Base-by-base conservation (phyloP, 1,284 basidiomycete species). In the Nidula niveotomentosa region DNA sequence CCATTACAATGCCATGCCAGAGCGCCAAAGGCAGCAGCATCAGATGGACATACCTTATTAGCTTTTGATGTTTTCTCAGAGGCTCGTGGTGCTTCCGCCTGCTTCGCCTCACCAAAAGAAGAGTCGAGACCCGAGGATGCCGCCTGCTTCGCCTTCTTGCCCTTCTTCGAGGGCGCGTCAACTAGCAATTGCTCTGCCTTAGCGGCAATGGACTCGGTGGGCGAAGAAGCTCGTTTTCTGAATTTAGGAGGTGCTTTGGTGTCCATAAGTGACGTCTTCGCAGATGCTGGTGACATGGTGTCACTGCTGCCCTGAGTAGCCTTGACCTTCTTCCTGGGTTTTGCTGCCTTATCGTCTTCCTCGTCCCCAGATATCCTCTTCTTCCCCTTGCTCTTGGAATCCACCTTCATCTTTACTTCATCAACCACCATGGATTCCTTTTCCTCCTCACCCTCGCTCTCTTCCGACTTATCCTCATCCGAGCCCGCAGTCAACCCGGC, bases 401-500 rank as follows among this genome's bases (percentile, higher is more conserved):
- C 49, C 8, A 53, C 55, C 52, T 55, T 54, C 46, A 55, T 55
- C 56, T 60, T 58, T 30, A 54, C 53, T n/a, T 53, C 58, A 15
- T 62, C 63, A 23, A 59, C 64, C 46, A 59, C 58, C 18, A 66
- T 63, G 6, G 51, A 56, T 8, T 58, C 62, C 41, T 53, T 53
- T 45, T 53, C 55, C 34, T 53, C 57, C 12, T 48, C 57, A 2
- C 67, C 65, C 13, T 58, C 67, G 3, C 69, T 67, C 2, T 67
- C 69, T 4, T 62, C 71, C 8, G 65, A 69, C 13, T 69, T 75
- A 17, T 62, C 62, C 41, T 67, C 30, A 30, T 30, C 30, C 30
- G 30, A 30, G 6, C 30, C 72, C 9, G 74, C 72, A 18, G 71
- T 69, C 44, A 86, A 65, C 3, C 84, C 84, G 53, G 78, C 69